phyloP scores from a whole-genome alignment of 176 grass and related monocot species.

The Raddia guianensis region DNA sequence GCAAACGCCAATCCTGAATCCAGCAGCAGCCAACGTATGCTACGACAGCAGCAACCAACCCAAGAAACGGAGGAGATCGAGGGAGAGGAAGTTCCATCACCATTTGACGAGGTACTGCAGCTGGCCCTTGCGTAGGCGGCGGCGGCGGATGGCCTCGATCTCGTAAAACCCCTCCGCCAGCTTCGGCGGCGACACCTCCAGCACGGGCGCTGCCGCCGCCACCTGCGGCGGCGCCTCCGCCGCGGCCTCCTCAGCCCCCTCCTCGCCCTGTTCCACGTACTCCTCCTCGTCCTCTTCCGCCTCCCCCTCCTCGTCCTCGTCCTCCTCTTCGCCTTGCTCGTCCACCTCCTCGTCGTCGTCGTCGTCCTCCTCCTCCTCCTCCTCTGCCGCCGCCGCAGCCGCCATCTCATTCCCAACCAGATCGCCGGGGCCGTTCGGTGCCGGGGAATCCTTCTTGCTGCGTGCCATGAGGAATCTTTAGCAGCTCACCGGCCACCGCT shows the following conservation, averaged over 20 bases:
- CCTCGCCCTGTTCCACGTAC: background rate
- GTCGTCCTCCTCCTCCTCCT: conserved; percentile 16
- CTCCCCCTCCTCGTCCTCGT: conserved; percentile 22
- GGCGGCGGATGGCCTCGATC: conserved; percentile 82
- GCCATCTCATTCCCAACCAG: background rate
- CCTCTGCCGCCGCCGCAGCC: conserved; percentile 22
- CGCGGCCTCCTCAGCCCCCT: conserved; percentile 2
- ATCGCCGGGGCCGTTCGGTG: background rate
- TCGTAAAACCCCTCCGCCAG: conserved; percentile 81
- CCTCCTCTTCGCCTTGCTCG: too few relatives aligned
- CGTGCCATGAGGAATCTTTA: conserved; percentile 33
- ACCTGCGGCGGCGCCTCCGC: background rate
- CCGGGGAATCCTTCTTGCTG: conserved; percentile 30
- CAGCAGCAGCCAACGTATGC: conserved; percentile 8
- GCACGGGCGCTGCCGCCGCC: background rate
- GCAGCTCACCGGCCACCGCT: background rate
- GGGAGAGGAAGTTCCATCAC: conserved; percentile 34
- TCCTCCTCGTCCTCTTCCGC: background rate
- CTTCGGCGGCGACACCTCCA: conserved; percentile 45
- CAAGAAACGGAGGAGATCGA: background rate
- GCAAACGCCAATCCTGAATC: background rate
- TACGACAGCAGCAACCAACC: background rate
- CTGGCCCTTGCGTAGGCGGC: conserved; percentile 61
- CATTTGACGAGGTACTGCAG: conserved; percentile 95
- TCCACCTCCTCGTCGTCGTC: background rate